Evolutionary conservation across 495 filamentous ascomycete genomes (phyloP), one percentile per base, ranked within the genome.

Genomic region (Friedmanniomyces simplex): DNA sequence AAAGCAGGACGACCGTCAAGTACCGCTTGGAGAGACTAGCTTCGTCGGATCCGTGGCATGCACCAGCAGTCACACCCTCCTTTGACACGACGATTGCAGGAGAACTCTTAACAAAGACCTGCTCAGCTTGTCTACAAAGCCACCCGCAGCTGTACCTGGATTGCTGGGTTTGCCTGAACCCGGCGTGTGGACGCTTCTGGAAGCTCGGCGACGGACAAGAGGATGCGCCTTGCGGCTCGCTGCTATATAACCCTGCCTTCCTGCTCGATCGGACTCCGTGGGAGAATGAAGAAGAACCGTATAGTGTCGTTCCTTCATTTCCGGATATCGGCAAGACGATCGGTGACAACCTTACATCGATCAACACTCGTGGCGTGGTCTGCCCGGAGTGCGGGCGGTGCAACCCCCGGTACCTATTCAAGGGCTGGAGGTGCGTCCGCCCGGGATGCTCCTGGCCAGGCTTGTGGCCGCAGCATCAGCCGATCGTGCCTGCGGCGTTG

Each of bases 11-110:
- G 12, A 64, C 61, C 0, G 76, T 77, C 58, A 82, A 77, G 60
- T 74, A 85, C 16, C 79, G 89, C 5, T 77, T 91, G 24, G 82
- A 95, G 68, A 90, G 91, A 61, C 66, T 88, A 1, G 67, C 87
- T 20, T 1, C 8, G 21, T 24, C 41, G 0, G 39, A 60, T 0
- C 61, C 87, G 42, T 95, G 89, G 89, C 91, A 86, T 84, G 69
- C 78, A 16, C 67, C 74, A 0, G 66, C 69, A 39, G 67, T 61
- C 11, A 39, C 37, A n/a, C 21, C 24, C 1, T 1, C 32, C 7
- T 20, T 22, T 2, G 51, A 55, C 6, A 20, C 6, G 8, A 14
- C 18, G 7, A n/a, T 8, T 14, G 49, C 41, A 14, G 37, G 46
- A 13, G 2, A 22, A 16, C 24, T 52, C n/a, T 1, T 57, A 2